Evolutionary conservation across 2,329 filamentous ascomycete species (phyloP), one percentile per base, ranked within the genome.

Genomic region (Monilinia fructicola): DNA sequence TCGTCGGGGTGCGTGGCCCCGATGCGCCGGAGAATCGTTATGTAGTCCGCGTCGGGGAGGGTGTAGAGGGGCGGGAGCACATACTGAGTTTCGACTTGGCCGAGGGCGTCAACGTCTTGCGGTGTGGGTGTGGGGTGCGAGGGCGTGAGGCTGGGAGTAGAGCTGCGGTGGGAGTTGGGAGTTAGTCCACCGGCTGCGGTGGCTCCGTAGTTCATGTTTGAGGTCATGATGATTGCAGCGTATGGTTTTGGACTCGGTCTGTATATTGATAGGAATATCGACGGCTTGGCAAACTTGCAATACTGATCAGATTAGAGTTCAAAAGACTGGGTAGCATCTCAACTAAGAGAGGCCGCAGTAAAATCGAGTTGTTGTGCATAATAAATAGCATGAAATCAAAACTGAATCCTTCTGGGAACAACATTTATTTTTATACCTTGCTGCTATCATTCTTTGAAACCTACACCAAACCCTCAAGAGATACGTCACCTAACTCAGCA

Each of bases 51-150:
- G 28, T 66, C 56, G 31, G 26, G 26, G 28, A 66, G 58, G 9
- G 64, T 65, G 2, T 23, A 44, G 21, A 65, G 55, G 5, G 64
- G 55, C 18, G 64, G 64, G 4, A 65, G 64, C 3, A 65, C 64
- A 7, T 53, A 61, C 11, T 60, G 42, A 16, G 54, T 65, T 28
- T 65, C 64, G 5, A 52, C 23, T 38, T 58, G 40, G 23, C 55
- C 64, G 23, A 65, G 64, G 3, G 64, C 46, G 23, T 65, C 64
- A 9, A 65, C 46, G 21, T 65, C 48, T 53, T 60, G 55, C 28
- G 64, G 64, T 35, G 26, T 53, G 26, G 64, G 64, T 14, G 63
- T 65, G 9, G 54, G 44, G 38, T 12, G 61, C 4, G 52, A 55
- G n/a, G 61, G 21, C 11, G 35, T 54, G 18, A 23, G 26, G 14